Conservation (phyloP, 1,284 basidiomycete species). For the Paramarasmius palmivorus region DNA sequence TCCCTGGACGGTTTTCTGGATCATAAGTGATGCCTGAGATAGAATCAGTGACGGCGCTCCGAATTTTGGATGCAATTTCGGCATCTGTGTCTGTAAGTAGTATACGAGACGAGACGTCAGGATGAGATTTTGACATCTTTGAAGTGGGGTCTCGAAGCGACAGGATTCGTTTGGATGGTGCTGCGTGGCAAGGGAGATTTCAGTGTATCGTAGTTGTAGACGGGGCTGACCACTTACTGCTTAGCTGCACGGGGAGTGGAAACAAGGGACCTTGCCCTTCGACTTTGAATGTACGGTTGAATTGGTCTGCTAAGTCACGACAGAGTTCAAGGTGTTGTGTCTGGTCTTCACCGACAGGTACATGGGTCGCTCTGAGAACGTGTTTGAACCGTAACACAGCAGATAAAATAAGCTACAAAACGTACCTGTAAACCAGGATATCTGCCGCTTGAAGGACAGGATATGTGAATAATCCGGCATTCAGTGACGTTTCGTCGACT, state of each 20-base stretch:
- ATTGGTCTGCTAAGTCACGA: constrained; percentile 80
- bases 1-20: constrained; percentile 74
- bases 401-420: not conserved
- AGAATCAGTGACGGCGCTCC: constrained; percentile 85
- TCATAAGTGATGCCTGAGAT: constrained; percentile 76
- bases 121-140: constrained; percentile 97
- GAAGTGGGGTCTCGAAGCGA: constrained; percentile 83
- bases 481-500: constrained; percentile 80
- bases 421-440: constrained; percentile 82
- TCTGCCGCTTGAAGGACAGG: constrained; percentile 95
- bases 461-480: constrained; percentile 88
- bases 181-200: constrained; percentile 37
- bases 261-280: constrained; percentile 52
- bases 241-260: constrained; percentile 71
- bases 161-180: constrained; percentile 75
- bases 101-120: constrained; percentile 80
- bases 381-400: constrained; percentile 4
- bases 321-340: constrained; percentile 90
- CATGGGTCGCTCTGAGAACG: constrained; percentile 75
- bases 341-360: constrained; percentile 96
- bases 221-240: constrained; percentile 53
- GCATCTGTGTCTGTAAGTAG: constrained; percentile 76
- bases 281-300: constrained; percentile 69
- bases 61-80: constrained; percentile 73
- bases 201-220: not conserved